These are phyloP conservation scores for Talaromyces stipitatus DNA, from an alignment of 495 filamentous ascomycete genomes.

Conservation along the genomic window DNA sequence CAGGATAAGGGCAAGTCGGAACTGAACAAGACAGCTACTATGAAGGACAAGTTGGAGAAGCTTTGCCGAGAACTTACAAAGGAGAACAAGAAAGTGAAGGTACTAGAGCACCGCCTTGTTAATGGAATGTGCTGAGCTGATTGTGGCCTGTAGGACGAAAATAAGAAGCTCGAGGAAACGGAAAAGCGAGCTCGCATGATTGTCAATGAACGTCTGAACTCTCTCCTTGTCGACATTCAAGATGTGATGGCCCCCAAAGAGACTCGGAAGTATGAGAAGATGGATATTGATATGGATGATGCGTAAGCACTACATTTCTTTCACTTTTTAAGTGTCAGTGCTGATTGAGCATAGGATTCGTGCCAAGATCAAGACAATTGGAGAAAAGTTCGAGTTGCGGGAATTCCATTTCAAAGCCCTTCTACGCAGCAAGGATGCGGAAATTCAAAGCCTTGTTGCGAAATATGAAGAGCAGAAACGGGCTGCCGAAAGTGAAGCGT, in stretches of 20 bases:
- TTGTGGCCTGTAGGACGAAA: constrained; percentile 64
- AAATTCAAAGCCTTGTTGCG: constrained; percentile 83
- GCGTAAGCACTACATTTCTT: constrained; percentile 50
- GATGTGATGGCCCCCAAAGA: constrained; percentile 73
- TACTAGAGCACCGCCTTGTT: constrained; percentile 25
- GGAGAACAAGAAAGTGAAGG: constrained; percentile 97
- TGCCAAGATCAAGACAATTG: constrained; percentile 82
- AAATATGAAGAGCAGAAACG: constrained; percentile 85
- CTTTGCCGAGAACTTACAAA: constrained; percentile 84
- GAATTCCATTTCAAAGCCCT: constrained; percentile 86
- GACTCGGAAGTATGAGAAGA: constrained; percentile 61
- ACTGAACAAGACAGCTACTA: constrained; percentile 72
- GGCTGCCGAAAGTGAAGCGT: constrained; percentile 69
- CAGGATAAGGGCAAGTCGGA: constrained; percentile 84
- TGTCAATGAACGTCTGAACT: constrained; percentile 76
- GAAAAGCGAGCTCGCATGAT: constrained; percentile 74
- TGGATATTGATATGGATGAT: constrained; percentile 79
- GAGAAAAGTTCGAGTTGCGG: constrained; percentile 91
- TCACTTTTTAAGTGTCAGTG: neutral
- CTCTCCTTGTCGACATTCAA: constrained; percentile 69
- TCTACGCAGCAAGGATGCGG: constrained; percentile 89
- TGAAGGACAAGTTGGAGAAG: constrained; percentile 94
- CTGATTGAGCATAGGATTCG: constrained; percentile 55
- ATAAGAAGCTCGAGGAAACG: constrained; percentile 74
- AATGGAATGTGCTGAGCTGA: constrained; percentile 20